These are phyloP conservation scores for Penicillium psychrosexuale DNA, from an alignment of 2,329 filamentous ascomycete genomes.

Conservation along the genomic window DNA sequence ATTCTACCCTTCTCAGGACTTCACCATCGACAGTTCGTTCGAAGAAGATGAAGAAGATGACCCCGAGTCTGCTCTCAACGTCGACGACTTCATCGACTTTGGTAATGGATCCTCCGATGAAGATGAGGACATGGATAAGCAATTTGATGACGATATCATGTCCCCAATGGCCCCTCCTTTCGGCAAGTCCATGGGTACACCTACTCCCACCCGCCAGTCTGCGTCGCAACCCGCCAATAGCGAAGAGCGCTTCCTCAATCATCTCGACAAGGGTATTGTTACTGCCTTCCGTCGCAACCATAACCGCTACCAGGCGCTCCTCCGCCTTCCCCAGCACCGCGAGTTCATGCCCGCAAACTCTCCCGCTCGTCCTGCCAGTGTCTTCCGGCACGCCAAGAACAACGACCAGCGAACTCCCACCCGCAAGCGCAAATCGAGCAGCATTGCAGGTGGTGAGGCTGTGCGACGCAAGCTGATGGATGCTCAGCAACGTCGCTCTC, in stretches of 20 bases:
- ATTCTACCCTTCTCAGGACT: slow-evolving; percentile 65
- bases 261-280: slow-evolving; percentile 68
- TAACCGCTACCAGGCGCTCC: slow-evolving; percentile 49
- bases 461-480: slow-evolving; percentile 46
- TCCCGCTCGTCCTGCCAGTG: slow-evolving; percentile 42
- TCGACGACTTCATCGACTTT: slow-evolving; percentile 72
- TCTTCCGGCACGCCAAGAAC: slow-evolving; percentile 42
- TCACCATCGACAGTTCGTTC: slow-evolving; percentile 57
- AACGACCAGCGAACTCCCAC: slow-evolving; percentile 41
- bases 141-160: slow-evolving; percentile 45
- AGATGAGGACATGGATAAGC: slow-evolving; percentile 53
- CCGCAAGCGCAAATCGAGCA: slow-evolving; percentile 40
- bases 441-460: slow-evolving; percentile 40
- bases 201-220: slow-evolving; percentile 35
- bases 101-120: slow-evolving; percentile 58
- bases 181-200: slow-evolving; percentile 28
- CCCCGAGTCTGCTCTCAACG: slow-evolving; percentile 59
- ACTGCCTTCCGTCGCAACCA: slow-evolving; percentile 70
- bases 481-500: slow-evolving; percentile 38
- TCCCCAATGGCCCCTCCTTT: slow-evolving; percentile 51
- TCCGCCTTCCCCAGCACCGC: slow-evolving; percentile 47
- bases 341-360: slow-evolving; percentile 47
- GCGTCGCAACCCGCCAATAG: slow-evolving; percentile 32
- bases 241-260: slow-evolving; percentile 57
- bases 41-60: slow-evolving; percentile 63